Evolutionary conservation across 1,284 basidiomycete species (phyloP), one percentile per base, ranked within the genome.

Genomic region (Chiua sp.): DNA sequence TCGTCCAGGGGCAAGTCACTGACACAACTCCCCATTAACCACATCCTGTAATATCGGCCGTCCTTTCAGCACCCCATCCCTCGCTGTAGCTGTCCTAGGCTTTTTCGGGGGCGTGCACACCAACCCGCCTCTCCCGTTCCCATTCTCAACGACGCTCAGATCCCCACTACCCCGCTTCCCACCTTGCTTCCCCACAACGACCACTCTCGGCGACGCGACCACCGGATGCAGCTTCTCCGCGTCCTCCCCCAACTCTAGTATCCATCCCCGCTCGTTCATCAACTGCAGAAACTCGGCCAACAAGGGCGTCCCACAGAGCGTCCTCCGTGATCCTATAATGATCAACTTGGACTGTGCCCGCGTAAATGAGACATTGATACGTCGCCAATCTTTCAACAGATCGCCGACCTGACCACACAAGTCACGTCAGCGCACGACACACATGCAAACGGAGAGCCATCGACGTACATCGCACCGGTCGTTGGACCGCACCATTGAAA

Each of bases 351-450:
- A 87, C 56, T 91, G 87, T 0, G 97, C 96, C 5, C 98, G 87
- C 1, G 98, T 99, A 72, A 99, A 93, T 4, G 94, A 93, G 37
- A 99, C 98, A 71, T 99, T 99, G 81, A 98, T 91, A 39, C 98
- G 80, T 49, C 97, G 82, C 92, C 95, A 97, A 73, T 98, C 98
- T 66, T 92, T 94, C 16, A 99, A 80, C 13, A 99, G 84, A 59
- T 98, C 95, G 4, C 98, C 96, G 39, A 95, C 81, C 90, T 95
- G 15, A 16, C 18, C 39, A 42, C 18, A 8, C 18, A 48, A 42
- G 23, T 37, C 42, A 59, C 56, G 35, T 5, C 32, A n/a, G 20
- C 20, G 13, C n/a, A 15, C 44, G 46, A n/a, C 18, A 37, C 10
- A 22, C 57, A 33, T 47, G 46, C 42, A 7, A 33, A 4, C 44